These are phyloP conservation scores for Metschnikowia kofuensis DNA, from an alignment of 805 yeast genomes.

Conservation along the genomic window DNA sequence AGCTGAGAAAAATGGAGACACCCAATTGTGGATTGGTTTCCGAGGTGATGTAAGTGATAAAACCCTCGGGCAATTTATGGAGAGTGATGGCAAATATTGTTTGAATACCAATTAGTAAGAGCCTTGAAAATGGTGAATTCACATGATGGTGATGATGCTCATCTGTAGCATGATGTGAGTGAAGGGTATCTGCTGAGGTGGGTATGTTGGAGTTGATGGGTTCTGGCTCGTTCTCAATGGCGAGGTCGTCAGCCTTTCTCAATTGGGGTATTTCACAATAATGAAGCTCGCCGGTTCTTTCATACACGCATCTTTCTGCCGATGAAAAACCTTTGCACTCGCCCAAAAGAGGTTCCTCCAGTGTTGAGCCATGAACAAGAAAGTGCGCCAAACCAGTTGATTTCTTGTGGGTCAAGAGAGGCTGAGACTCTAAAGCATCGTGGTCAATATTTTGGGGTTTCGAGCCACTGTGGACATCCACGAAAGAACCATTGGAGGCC, in stretches of 20 bases:
- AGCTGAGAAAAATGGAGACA: constrained; percentile 73
- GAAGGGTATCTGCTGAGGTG: neutral
- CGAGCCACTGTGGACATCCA: neutral
- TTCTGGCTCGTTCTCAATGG: neutral
- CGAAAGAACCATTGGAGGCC: neutral
- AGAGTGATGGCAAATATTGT: constrained; percentile 83
- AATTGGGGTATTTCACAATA: constrained; percentile 41
- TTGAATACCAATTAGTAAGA: constrained; percentile 86
- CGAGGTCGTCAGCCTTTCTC: constrained; percentile 10
- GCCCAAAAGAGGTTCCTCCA: constrained; percentile 30
- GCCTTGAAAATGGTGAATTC: constrained; percentile 69
- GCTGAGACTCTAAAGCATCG: constrained; percentile 5
- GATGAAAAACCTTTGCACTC: constrained; percentile 49
- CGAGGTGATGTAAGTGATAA: constrained; percentile 78
- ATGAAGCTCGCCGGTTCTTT: constrained; percentile 25
- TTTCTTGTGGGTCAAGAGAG: constrained; percentile 14
- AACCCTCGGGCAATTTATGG: constrained; percentile 95
- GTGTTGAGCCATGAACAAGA: constrained; percentile 19
- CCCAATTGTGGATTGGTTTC: constrained; percentile 66
- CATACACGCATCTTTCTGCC: constrained; percentile 33
- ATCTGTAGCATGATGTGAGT: constrained; percentile 12
- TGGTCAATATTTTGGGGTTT: neutral
- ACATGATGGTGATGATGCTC: constrained; percentile 76
- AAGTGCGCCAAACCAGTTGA: constrained; percentile 27
- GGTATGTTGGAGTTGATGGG: neutral